These are phyloP conservation scores for Solanum lycopersicoides DNA, from an alignment of 257 asterid genomes.

Conservation along the genomic window DNA sequence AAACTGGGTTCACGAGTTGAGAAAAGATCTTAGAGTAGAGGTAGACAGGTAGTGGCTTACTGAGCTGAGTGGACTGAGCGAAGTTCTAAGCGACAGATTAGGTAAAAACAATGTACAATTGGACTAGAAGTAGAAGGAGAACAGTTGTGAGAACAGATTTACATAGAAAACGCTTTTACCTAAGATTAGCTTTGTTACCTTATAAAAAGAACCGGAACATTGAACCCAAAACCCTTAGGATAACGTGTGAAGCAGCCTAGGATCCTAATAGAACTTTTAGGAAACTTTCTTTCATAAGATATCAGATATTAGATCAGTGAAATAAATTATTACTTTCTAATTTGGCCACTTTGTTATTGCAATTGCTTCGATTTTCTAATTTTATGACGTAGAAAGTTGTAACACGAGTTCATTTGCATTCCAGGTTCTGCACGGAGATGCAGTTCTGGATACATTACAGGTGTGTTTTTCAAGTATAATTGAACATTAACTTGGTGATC, in stretches of 20 bases:
- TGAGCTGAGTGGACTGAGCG: neutral
- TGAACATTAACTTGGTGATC: constrained; percentile 3
- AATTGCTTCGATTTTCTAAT: neutral
- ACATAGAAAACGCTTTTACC: neutral
- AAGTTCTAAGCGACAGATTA: neutral
- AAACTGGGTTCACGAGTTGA: neutral
- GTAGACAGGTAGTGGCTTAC: neutral
- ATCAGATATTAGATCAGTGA: neutral
- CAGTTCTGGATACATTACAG: constrained; percentile 78
- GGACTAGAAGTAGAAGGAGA: neutral
- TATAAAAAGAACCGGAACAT: neutral
- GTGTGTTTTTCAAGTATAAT: constrained; percentile 29
- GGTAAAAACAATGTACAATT: neutral
- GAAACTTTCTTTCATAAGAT: neutral
- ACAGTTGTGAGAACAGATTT: neutral
- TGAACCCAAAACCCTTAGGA: neutral
- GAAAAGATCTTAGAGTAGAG: neutral
- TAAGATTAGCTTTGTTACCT: neutral
- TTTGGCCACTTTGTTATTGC: neutral
- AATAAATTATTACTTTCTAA: neutral
- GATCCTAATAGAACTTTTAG: neutral
- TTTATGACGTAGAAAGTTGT: neutral
- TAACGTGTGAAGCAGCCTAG: neutral
- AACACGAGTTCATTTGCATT: constrained; percentile 4
- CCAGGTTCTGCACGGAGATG: constrained; percentile 97